Base-by-base conservation (phyloP, 1,284 basidiomycete species). In the Schizopora paradoxa region DNA sequence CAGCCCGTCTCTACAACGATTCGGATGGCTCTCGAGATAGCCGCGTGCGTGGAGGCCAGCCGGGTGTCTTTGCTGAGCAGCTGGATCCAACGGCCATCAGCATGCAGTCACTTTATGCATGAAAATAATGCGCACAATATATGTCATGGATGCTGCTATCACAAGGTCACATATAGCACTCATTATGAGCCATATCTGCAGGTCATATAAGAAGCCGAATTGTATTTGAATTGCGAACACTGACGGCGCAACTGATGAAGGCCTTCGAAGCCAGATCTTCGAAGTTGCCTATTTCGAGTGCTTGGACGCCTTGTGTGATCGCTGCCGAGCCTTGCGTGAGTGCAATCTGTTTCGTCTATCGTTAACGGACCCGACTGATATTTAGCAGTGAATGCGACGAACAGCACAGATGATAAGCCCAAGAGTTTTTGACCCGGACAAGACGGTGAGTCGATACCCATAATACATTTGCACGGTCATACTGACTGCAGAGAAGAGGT, bases 121-220 rank as follows among this genome's bases (percentile, higher is more conserved):
- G n/a, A 5, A 10, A 4, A 19, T n/a, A 19, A 11, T 41, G 31
- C 39, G 16, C n/a, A 41, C 22, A 14, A 41, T 16, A 27, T 27
- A 41, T 13, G 39, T 41, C 39, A 41, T 41, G 22, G 14, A 5
- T 19, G 5, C 3, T 13, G 39, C 27, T 5, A 41, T 41, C n/a
- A 41, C 5, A 27, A 41, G 25, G 21, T 41, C 39, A 16, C 39
- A 41, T 7, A 41, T 14, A 26, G 39, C 39, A 14, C 39, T 41
- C 21, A 23, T 27, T 10, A 23, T 14, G 21, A 26, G 39, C 39
- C 39, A 41, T 4, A 41, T 28, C 39, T 41, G 22, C 16, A 16
- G 19, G 8, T 16, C 22, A 28, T 10, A 26, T 11, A 27, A 6
- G 10, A 14, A 6, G 14, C 26, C 6, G 6, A 11, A 6, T 6